Base-by-base conservation (phyloP, 805 yeast species). In the Saccharomycopsis sp. region DNA sequence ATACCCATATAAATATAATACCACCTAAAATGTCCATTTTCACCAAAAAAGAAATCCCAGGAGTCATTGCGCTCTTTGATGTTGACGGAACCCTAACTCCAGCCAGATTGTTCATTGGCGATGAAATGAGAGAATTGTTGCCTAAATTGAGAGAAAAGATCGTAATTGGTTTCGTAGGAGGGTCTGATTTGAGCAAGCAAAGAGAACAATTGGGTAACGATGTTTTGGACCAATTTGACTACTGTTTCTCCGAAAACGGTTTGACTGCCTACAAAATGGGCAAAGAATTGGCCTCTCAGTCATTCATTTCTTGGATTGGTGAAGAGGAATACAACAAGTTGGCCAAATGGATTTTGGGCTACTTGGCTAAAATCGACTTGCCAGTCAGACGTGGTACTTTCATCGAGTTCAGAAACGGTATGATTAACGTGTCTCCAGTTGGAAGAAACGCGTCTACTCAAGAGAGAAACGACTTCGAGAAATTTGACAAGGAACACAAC, bases 331-430 rank as follows among this genome's bases (percentile, higher is more conserved):
- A 94, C 84, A 91, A 89, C 80, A 81, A 85, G 77, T 82, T 94
- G 67, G 90, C 84, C 69, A 86, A 83, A 76, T 94, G 90, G 78
- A 84, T 90, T 70, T 80, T 94, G 70, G 83, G 82, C 67, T 92
- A 94, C 79, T 80, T 94, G 67, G 73, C 97, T 57, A 87, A 87
- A 52, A 73, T 94, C 58, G 98, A 94, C 65, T 74, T 94, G 66
- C 99, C 99, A 70, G 82, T 87, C 73, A 90, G 97, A 85, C 90
- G 97, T 80, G 99, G 99, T 75, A 94, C 99, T 61, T 94, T 94
- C 76, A 78, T 94, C 67, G 99, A 94, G 81, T 94, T 94, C 83
- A 89, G 99, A 84, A 94, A 94, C 75, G 99, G 99, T 75, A 92
- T 94, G 96, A 89, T 94, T 76, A 94, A 94, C 77, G 90, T 94